Percentiles rank a stretch among this genome's conserved stretches.
phyloP scores from a whole-genome alignment of 1,284 basidiomycete genomes.

The Omphalotus olearius region DNA sequence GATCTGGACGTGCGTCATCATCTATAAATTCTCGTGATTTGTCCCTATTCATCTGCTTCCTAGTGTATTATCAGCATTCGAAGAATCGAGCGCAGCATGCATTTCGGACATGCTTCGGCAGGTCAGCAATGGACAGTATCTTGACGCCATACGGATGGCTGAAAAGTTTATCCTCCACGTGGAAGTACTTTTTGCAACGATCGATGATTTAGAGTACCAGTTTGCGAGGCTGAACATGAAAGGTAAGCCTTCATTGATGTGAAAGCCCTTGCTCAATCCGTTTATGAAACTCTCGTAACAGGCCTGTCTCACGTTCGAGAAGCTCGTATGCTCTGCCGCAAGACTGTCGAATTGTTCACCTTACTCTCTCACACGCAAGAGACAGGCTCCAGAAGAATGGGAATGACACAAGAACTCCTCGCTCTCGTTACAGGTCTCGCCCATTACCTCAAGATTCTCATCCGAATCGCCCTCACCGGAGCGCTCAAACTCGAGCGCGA shows the following conservation, averaged over 20 bases:
- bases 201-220: conserved; percentile 92
- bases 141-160: conserved; percentile 96
- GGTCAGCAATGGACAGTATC: conserved; percentile 94
- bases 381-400: conserved; percentile 53
- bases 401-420: conserved; percentile 93
- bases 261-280: conserved; percentile 5
- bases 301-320: conserved; percentile 98
- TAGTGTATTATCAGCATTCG: conserved; percentile 93
- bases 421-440: conserved; percentile 98
- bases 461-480: conserved; percentile 95
- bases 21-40: conserved; percentile 10
- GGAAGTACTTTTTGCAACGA: conserved; percentile 95
- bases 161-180: conserved; percentile 99
- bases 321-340: conserved; percentile 97
- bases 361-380: conserved; percentile 96
- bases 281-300: conserved; percentile 26
- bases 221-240: conserved; percentile 59
- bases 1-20: conserved; percentile 84
- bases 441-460: conserved; percentile 99
- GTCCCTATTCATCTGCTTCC: conserved; percentile 1
- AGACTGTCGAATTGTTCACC: conserved; percentile 98
- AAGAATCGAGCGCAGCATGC: conserved; percentile 98
- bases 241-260: neutral
- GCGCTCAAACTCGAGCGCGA: conserved; percentile 95
- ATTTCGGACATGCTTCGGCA: conserved; percentile 98